These are phyloP conservation scores for Botrytis tulipae DNA, from an alignment of 2,329 filamentous ascomycete species.

Conservation along the genomic window DNA sequence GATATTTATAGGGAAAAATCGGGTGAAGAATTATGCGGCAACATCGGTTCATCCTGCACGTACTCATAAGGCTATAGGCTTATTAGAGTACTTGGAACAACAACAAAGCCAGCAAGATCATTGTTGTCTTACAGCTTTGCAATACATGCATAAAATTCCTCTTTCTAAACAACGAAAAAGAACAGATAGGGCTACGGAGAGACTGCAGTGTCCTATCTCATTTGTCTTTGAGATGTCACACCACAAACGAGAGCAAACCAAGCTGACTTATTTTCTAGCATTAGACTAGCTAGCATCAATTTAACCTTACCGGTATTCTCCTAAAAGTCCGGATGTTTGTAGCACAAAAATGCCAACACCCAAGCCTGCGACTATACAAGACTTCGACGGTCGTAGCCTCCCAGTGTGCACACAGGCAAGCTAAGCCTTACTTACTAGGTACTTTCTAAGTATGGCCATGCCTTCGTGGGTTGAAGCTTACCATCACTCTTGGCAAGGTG, in stretches of 20 bases:
- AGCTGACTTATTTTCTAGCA: background rate
- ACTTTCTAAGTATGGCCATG: background rate
- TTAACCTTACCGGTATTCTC: background rate
- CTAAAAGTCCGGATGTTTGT: background rate
- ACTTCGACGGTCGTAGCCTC: background rate
- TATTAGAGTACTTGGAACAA: background rate
- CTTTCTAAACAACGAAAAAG: background rate
- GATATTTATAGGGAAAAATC: background rate
- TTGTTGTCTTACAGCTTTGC: background rate
- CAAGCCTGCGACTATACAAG: background rate
- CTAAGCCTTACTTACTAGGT: conserved; percentile 14
- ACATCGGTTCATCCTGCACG: background rate
- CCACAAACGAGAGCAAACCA: background rate
- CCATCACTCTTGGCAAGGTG: background rate
- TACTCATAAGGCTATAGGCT: conserved; percentile 5
- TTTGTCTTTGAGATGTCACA: background rate
- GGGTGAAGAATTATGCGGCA: background rate
- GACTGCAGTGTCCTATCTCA: background rate
- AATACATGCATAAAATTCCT: background rate
- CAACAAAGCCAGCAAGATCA: background rate
- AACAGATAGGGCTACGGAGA: background rate
- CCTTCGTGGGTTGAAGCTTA: background rate
- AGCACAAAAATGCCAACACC: background rate
- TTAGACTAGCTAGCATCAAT: background rate
- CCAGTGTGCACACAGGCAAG: background rate